These are phyloP conservation scores for Pterulicium gracile DNA, from an alignment of 1,284 basidiomycete species.

Conservation along the genomic window DNA sequence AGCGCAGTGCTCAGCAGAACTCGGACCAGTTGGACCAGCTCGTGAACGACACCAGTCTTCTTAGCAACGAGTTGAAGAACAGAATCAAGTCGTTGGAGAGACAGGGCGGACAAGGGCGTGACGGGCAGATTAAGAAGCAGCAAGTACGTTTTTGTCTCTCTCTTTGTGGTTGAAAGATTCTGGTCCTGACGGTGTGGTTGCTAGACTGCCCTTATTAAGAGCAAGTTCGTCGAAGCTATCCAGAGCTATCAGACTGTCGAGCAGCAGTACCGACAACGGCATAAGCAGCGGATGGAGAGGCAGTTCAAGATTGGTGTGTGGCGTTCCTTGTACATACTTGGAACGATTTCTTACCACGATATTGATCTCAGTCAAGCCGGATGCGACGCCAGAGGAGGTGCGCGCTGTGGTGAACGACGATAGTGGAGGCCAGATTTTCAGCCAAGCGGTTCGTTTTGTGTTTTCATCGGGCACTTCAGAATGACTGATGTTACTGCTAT, in stretches of 20 bases:
- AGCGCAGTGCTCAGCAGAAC: conserved; percentile 50
- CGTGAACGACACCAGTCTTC: conserved; percentile 66
- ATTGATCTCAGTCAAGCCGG: conserved; percentile 70
- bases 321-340: conserved; percentile 1
- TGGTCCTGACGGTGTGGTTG: conserved; percentile 3
- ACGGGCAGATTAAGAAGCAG: conserved; percentile 74
- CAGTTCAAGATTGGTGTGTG: conserved; percentile 87
- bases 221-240: conserved; percentile 79
- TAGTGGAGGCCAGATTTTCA: conserved; percentile 83
- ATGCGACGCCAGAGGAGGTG: conserved; percentile 89
- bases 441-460: conserved; percentile 67
- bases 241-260: conserved; percentile 87
- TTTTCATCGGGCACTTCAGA: neutral
- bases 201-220: conserved; percentile 67
- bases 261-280: conserved; percentile 85
- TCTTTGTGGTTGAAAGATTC: neutral
- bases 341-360: conserved; percentile 4
- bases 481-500: conserved; percentile 6
- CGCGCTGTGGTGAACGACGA: conserved; percentile 81
- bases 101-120: conserved; percentile 60
- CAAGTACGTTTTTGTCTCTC: conserved; percentile 41
- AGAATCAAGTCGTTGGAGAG: conserved; percentile 73
- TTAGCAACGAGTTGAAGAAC: conserved; percentile 67
- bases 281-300: conserved; percentile 90
- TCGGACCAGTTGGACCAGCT: conserved; percentile 61